Conservation (phyloP, 2,329 filamentous ascomycete genomes). For the Plectosphaerella cucumerina region DNA sequence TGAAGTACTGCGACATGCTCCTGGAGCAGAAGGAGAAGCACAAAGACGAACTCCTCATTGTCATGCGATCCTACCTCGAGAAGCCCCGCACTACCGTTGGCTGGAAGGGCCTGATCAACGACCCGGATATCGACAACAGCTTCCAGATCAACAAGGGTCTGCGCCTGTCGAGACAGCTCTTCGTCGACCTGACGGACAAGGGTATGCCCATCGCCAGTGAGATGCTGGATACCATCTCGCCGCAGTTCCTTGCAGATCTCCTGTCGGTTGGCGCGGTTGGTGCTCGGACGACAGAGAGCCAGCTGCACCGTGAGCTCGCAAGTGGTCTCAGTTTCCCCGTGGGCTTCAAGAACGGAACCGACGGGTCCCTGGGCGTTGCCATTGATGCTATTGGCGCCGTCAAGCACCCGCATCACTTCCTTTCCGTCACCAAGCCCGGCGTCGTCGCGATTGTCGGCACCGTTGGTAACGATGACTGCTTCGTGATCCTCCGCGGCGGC, state of each 20-base stretch:
- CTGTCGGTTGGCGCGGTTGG: conserved; percentile 90
- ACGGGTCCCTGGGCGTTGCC: conserved; percentile 82
- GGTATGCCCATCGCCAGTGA: conserved; percentile 97
- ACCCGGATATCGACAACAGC: conserved; percentile 95
- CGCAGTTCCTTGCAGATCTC: conserved; percentile 91
- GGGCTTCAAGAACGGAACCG: conserved; percentile 99
- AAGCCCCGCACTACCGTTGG: conserved; percentile 97
- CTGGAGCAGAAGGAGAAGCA: conserved; percentile 81
- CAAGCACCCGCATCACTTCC: conserved; percentile 89
- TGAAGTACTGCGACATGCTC: conserved; percentile 88
- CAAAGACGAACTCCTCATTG: conserved; percentile 82
- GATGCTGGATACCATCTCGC: conserved; percentile 97
- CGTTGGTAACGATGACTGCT: conserved; percentile 93
- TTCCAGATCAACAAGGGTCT: conserved; percentile 99
- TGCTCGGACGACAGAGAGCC: conserved; percentile 93
- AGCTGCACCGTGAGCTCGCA: conserved; percentile 91
- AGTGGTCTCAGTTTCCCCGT: conserved; percentile 95
- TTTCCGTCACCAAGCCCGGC: conserved; percentile 95
- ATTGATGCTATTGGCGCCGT: conserved; percentile 95
- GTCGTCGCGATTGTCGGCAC: conserved; percentile 94
- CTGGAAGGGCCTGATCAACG: conserved; percentile 98
- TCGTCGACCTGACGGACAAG: conserved; percentile 83
- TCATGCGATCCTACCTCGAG: conserved; percentile 98
- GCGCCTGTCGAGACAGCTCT: conserved; percentile 80
- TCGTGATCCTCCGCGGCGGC: conserved; percentile 90